Percentiles rank a stretch among this genome's conserved stretches.
phyloP scores from a whole-genome alignment of 2,329 filamentous ascomycete species.

The Thielaviopsis cerberus region DNA sequence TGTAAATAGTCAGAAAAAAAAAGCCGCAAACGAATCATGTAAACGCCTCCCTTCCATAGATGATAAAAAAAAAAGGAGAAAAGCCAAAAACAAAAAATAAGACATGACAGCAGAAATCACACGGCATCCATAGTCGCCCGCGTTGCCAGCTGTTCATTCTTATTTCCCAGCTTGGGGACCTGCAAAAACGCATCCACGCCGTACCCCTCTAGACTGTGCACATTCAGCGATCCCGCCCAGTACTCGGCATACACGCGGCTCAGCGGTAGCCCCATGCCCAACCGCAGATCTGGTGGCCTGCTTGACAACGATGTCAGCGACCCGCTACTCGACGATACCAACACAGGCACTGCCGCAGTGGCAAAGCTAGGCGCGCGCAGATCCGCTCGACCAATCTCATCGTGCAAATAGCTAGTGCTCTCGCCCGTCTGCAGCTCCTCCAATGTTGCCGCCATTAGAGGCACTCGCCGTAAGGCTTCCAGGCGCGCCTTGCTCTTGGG shows the following conservation, averaged over 20 bases:
- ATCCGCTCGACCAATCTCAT: slow-evolving; percentile 23
- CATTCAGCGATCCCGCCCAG: slow-evolving; percentile 80
- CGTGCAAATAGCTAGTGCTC: slow-evolving; percentile 19
- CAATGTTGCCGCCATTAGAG: slow-evolving; percentile 80
- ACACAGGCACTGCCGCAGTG: neutral
- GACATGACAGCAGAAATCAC: slow-evolving; percentile 25
- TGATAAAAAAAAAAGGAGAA: neutral
- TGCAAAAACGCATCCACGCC: slow-evolving; percentile 91
- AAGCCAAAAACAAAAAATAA: slow-evolving; percentile 18
- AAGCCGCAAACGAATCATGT: neutral
- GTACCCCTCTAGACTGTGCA: slow-evolving; percentile 88
- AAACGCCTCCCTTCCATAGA: neutral
- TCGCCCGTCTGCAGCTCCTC: slow-evolving; percentile 47
- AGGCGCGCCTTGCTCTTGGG: slow-evolving; percentile 59
- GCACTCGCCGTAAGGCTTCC: slow-evolving; percentile 72
- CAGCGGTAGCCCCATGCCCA: slow-evolving; percentile 86
- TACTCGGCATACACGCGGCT: slow-evolving; percentile 93
- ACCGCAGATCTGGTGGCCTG: slow-evolving; percentile 64
- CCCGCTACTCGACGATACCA: slow-evolving; percentile 23
- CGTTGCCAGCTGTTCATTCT: slow-evolving; percentile 81
- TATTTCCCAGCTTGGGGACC: slow-evolving; percentile 90
- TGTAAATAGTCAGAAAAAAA: too few relatives aligned
- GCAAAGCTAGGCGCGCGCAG: slow-evolving; percentile 24
- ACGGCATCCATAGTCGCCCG: slow-evolving; percentile 62
- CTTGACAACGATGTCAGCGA: slow-evolving; percentile 67